phyloP scores from a whole-genome alignment of 371 early-diverging fungal genomes.

The Rhizopus delemar region DNA sequence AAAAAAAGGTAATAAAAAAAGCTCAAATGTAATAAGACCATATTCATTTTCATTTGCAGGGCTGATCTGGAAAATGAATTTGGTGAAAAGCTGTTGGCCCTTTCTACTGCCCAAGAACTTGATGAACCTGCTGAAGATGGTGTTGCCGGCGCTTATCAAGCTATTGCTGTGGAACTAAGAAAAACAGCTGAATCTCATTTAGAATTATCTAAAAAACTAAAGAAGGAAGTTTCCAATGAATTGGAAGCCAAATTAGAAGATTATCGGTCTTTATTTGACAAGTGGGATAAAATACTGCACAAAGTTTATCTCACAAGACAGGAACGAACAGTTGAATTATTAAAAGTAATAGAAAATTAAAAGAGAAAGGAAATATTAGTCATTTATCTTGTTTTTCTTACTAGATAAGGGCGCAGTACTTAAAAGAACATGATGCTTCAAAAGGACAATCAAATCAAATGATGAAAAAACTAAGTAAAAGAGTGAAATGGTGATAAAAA shows the following conservation, averaged over 20 bases:
- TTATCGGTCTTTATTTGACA: slow-evolving; percentile 16
- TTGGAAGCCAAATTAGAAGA: slow-evolving; percentile 17
- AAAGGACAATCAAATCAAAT: slow-evolving; percentile 14
- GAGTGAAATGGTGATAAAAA: background rate
- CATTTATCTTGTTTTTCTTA: background rate
- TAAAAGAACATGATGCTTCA: slow-evolving; percentile 20
- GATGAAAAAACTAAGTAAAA: slow-evolving; percentile 25
- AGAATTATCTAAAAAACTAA: slow-evolving; percentile 31
- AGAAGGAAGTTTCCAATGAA: slow-evolving; percentile 24
- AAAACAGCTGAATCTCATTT: slow-evolving; percentile 40
- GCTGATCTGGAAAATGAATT: slow-evolving; percentile 35
- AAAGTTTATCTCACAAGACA: slow-evolving; percentile 20
- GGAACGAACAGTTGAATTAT: slow-evolving; percentile 12
- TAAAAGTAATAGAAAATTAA: slow-evolving; percentile 17
- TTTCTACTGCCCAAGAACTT: slow-evolving; percentile 6
- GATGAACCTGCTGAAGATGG: slow-evolving; percentile 12
- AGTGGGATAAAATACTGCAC: slow-evolving; percentile 23
- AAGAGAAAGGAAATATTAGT: too few species aligned
- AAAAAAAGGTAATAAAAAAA: slow-evolving; percentile 27
- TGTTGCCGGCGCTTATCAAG: slow-evolving; percentile 15
- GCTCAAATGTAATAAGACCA: background rate
- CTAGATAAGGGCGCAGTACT: slow-evolving; percentile 23
- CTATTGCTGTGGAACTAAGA: slow-evolving; percentile 32
- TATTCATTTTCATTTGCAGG: slow-evolving; percentile 2
- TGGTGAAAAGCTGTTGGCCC: slow-evolving; percentile 32